A percentile compares a stretch with the other conserved stretches of the same genome.
phyloP scores from a whole-genome alignment of 2,329 filamentous ascomycete genomes.

The Aspergillus sp. region DNA sequence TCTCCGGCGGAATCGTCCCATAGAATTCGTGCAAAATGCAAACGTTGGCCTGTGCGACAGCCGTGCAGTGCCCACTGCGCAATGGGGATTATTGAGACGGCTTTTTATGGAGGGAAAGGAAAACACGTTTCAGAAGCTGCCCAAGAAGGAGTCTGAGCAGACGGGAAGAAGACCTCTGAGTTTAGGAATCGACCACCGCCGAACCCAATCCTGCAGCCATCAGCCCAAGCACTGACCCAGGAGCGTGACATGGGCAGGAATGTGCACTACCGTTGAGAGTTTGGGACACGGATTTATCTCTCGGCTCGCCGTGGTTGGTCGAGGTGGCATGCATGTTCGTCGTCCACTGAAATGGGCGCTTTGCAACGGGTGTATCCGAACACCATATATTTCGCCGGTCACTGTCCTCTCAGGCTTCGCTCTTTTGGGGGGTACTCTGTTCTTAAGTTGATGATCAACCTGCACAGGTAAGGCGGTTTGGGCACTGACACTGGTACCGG shows the following conservation, averaged over 20 bases:
- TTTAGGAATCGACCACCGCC: not conserved
- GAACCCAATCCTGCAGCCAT: not conserved
- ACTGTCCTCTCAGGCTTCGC: not conserved
- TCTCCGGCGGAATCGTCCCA: constrained; percentile 7
- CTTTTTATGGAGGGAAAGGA: not conserved
- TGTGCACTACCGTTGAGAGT: not conserved
- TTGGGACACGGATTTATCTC: not conserved
- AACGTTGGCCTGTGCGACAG: not conserved
- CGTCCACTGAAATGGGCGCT: not conserved
- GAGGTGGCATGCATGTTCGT: not conserved
- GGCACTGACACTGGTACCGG: not conserved
- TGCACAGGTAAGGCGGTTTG: not conserved
- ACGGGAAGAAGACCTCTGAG: not conserved
- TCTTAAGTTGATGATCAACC: not conserved
- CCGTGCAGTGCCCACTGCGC: not conserved
- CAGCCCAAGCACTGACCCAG: not conserved
- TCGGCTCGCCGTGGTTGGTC: not conserved
- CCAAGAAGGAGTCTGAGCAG: not conserved
- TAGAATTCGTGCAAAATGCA: constrained; percentile 13
- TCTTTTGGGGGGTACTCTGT: not conserved
- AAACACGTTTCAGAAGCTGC: not conserved
- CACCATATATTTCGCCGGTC: not conserved
- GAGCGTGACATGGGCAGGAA: not conserved
- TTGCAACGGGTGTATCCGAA: not conserved
- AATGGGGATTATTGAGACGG: not conserved